phyloP scores from a whole-genome alignment of 2,329 filamentous ascomycete species.

The Mycogone perniciosa region DNA sequence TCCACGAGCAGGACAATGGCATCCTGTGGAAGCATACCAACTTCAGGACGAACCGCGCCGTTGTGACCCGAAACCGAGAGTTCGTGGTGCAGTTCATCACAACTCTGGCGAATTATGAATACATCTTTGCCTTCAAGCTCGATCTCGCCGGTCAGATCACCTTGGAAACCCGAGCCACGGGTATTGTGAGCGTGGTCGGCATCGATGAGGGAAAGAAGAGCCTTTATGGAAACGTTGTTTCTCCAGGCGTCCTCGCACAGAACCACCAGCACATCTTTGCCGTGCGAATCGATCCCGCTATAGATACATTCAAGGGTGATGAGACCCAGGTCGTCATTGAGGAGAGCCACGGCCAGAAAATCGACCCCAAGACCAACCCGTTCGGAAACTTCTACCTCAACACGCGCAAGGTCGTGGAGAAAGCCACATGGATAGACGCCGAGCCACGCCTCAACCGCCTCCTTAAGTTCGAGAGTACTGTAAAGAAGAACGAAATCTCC shows the following conservation, averaged over 20 bases:
- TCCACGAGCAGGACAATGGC: slow-evolving; percentile 66
- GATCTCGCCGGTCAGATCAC: slow-evolving; percentile 56
- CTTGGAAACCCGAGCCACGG: slow-evolving; percentile 59
- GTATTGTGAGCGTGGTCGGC: slow-evolving; percentile 55
- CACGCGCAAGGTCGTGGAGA: slow-evolving; percentile 39
- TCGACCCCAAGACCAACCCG: slow-evolving; percentile 50
- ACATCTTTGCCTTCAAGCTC: slow-evolving; percentile 47
- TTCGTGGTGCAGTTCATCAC: slow-evolving; percentile 64
- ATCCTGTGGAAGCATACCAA: slow-evolving; percentile 69
- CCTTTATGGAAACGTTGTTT: slow-evolving; percentile 56
- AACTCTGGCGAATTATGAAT: slow-evolving; percentile 67
- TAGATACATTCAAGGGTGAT: slow-evolving; percentile 42
- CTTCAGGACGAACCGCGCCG: slow-evolving; percentile 55
- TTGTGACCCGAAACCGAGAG: slow-evolving; percentile 54
- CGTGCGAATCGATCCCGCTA: slow-evolving; percentile 57
- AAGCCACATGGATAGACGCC: slow-evolving; percentile 44
- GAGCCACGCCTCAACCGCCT: slow-evolving; percentile 46
- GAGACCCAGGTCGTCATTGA: slow-evolving; percentile 44
- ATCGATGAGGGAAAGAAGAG: slow-evolving; percentile 49
- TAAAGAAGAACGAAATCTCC: slow-evolving; percentile 39
- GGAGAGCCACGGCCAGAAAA: slow-evolving; percentile 30
- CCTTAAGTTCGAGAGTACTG: slow-evolving; percentile 43
- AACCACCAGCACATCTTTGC: slow-evolving; percentile 68
- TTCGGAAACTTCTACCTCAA: slow-evolving; percentile 56
- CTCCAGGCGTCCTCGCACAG: slow-evolving; percentile 57